phyloP scores from a whole-genome alignment of 805 yeast species.

The Candida tallmaniae region DNA sequence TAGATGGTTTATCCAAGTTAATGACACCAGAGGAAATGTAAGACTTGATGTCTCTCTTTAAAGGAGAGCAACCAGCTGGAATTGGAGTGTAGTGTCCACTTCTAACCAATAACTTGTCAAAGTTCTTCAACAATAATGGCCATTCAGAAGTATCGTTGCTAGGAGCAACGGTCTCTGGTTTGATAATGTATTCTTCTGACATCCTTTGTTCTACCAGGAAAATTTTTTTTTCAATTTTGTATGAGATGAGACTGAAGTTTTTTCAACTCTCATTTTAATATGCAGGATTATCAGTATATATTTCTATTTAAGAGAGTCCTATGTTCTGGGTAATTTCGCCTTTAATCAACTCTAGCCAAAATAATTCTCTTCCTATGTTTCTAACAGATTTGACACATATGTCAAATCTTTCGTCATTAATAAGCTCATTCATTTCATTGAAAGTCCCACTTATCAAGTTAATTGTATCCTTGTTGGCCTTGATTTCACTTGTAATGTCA shows the following conservation, averaged over 20 bases:
- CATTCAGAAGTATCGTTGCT: conserved; percentile 86
- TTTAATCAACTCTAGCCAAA: conserved; percentile 37
- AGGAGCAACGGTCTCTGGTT: conserved; percentile 80
- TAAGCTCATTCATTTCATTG: conserved; percentile 26
- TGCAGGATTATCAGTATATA: neutral
- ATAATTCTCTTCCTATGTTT: conserved; percentile 34
- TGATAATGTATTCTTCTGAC: conserved; percentile 74
- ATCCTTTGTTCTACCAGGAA: conserved; percentile 21
- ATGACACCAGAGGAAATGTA: conserved; percentile 94
- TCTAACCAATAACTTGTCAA: conserved; percentile 90
- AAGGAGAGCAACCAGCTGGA: conserved; percentile 92
- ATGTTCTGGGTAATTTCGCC: conserved; percentile 23
- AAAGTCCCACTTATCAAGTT: conserved; percentile 53
- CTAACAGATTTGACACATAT: conserved; percentile 31
- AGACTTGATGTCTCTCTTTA: conserved; percentile 86
- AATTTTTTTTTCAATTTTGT: neutral
- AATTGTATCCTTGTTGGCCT: conserved; percentile 66
- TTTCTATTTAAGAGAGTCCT: conserved; percentile 5
- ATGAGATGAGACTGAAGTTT: conserved; percentile 1
- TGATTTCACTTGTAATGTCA: conserved; percentile 58
- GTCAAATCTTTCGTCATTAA: conserved; percentile 30
- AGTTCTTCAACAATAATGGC: conserved; percentile 93
- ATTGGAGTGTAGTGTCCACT: conserved; percentile 97
- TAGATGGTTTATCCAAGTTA: conserved; percentile 95
- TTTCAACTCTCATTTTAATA: neutral